Conservation (phyloP, 1,139 yeast species). For the Nakaseomyces bracarensis region DNA sequence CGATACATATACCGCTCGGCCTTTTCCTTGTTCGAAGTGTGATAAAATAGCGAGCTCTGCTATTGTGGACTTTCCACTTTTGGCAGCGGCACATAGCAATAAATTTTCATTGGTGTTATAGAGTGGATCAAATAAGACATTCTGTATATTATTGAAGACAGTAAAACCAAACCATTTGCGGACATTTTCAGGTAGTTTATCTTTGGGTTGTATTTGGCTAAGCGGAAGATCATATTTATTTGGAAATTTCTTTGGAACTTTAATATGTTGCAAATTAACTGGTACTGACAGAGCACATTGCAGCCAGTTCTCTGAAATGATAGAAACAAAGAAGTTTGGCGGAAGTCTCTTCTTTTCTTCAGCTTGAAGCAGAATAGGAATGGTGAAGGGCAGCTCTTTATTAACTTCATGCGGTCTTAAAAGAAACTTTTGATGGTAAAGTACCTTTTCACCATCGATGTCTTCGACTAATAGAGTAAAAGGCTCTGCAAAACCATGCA, state of each 20-base stretch:
- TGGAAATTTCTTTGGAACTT: slow-evolving; percentile 62
- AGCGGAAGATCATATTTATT: slow-evolving; percentile 44
- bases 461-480: slow-evolving; percentile 74
- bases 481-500: slow-evolving; percentile 60
- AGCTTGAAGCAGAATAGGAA: slow-evolving; percentile 45
- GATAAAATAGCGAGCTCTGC: slow-evolving; percentile 67
- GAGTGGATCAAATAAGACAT: slow-evolving; percentile 56
- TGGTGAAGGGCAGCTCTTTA: slow-evolving; percentile 52
- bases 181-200: slow-evolving; percentile 38
- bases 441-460: slow-evolving; percentile 68
- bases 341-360: slow-evolving; percentile 45
- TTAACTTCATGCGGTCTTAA: slow-evolving; percentile 44
- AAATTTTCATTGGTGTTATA: slow-evolving; percentile 52
- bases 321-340: slow-evolving; percentile 65
- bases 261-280: slow-evolving; percentile 45
- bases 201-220: slow-evolving; percentile 44
- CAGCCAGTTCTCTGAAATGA: slow-evolving; percentile 79
- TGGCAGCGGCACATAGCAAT: slow-evolving; percentile 65
- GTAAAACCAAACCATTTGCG: slow-evolving; percentile 31
- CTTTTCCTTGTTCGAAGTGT: slow-evolving; percentile 59
- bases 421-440: slow-evolving; percentile 49
- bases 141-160: slow-evolving; percentile 61
- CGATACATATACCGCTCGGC: slow-evolving; percentile 59
- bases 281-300: slow-evolving; percentile 64
- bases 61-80: slow-evolving; percentile 64